Evolutionary conservation across 2,329 filamentous ascomycete genomes (phyloP), one percentile per base, ranked within the genome.

Genomic region (Aspergillus jensenii): DNA sequence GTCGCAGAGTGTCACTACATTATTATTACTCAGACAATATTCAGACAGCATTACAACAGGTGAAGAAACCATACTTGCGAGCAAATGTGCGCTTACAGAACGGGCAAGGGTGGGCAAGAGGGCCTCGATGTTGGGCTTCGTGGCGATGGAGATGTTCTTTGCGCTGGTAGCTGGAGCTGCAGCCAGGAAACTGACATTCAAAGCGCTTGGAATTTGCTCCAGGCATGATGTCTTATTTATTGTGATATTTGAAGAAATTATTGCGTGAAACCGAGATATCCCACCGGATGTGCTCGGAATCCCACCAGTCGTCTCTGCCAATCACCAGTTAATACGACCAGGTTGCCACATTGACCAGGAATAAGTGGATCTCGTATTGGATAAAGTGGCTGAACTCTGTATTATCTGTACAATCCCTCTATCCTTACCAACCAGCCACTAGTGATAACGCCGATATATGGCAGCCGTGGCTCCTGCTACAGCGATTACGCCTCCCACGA

Each of bases 91-190:
- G 59, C 25, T 44, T 35, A 19, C 65, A 67, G 35, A 61, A 47
- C 6, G 59, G 58, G 55, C 65, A 67, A 15, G 21, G 5, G 11
- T 41, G 50, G 15, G 58, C 47, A 21, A 44, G 45, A 21, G 33
- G 5, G 27, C 59, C 45, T 9, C 25, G 27, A 43, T 65, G 63
- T 6, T 55, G 52, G 14, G 54, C 55, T 40, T 62, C 56, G 37
- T 65, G 63, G 4, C 63, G 62, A 31, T 46, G 55, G 7, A 59
- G 55, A 45, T 65, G 63, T 27, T 64, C 62, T 44, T 62, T 64
- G n/a, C 60, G 62, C 35, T 51, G 60, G 45, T 62, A 65, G 47
- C 60, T 58, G 9, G 55, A 46, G 23, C 15, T 39, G 50, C 63
- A 65, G 6, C 56, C 61, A 1, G 50, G 43, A 14, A 55, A 44